phyloP scores from a whole-genome alignment of 1,284 basidiomycete species.

The Apiotrichum sp. region DNA sequence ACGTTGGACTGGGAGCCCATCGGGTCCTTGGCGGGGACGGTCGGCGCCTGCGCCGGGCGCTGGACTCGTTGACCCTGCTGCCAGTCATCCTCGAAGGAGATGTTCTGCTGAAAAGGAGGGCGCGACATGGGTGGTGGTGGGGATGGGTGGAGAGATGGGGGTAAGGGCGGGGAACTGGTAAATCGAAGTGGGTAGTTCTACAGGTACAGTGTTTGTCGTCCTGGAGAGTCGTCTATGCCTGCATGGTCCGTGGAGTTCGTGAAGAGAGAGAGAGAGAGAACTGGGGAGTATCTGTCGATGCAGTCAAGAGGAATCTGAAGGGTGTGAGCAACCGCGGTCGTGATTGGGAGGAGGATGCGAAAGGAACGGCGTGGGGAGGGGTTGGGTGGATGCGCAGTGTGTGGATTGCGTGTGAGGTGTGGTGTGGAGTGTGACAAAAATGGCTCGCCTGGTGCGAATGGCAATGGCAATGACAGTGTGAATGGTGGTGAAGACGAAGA shows the following conservation, averaged over 20 bases:
- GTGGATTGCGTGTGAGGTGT: no score
- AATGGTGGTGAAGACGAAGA: no score
- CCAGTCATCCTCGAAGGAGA: conserved; percentile 33
- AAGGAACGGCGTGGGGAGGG: background rate
- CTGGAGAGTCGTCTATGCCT: conserved; percentile 3
- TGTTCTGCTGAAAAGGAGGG: conserved; percentile 29
- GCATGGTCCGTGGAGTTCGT: conserved; percentile 7
- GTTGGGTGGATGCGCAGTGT: background rate
- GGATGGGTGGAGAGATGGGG: background rate
- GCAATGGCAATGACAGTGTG: no score
- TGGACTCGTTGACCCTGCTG: background rate
- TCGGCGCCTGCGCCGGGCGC: conserved; percentile 11
- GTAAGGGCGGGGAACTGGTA: no score
- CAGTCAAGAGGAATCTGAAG: background rate
- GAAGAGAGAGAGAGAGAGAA: background rate
- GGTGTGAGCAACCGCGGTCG: background rate
- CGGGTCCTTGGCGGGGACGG: conserved; percentile 28
- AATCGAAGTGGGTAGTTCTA: background rate
- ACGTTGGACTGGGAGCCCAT: conserved; percentile 16
- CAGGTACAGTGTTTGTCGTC: conserved; percentile 5
- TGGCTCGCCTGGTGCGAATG: no score
- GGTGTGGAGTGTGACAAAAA: no score
- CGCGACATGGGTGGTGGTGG: conserved; percentile 29
- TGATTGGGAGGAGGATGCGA: background rate
- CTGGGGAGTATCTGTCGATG: background rate